Base-by-base conservation (phyloP, 2,329 filamentous ascomycete species). In the Penicillium sp. region DNA sequence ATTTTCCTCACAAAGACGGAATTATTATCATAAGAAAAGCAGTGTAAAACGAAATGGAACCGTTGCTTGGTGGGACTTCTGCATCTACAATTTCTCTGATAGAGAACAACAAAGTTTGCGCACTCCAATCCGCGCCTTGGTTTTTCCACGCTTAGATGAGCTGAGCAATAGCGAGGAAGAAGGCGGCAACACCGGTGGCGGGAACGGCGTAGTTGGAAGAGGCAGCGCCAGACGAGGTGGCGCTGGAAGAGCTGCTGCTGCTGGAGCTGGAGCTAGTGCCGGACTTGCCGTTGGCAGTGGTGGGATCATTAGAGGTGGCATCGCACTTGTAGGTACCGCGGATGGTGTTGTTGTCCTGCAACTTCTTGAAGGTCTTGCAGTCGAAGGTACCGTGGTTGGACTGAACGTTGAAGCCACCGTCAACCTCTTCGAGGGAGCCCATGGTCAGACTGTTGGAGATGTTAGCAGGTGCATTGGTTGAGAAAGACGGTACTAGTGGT, bases 361-460 rank as follows among this genome's bases (percentile, higher is more conserved):
- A 39, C 55, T 77, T 65, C 52, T 82, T 70, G 70, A 88, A 82
- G 28, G 68, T 60, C 46, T 73, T 68, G 79, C 88, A 83, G 51
- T 71, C 65, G 52, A 89, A 85, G 56, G 87, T 78, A 53, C 78
- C 80, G 52, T 58, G 41, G 41, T 86, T 88, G 61, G 81, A 85
- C 64, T 84, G 79, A 61, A 89, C 76, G 66, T 86, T 85, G 70
- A 90, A 88, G 55, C 82, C 83, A 74, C 89, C 89, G 67, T 81
- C 80, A 62, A 92, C 88, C 58, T 86, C 80, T 53, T 80, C 74
- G 24, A 92, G 79, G 33, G 75, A 69, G 54, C 89, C 86, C 48
- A 96, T 81, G 31, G 79, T 69, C 61, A 94, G 85, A 54, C 90
- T 95, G 18, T 20, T 3, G 63, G 8, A 48, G 35, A 20, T 33